A percentile compares a stretch with the other conserved stretches of the same genome.
phyloP scores from a whole-genome alignment of 768 basidiomycete species.

The Mycena crocata region DNA sequence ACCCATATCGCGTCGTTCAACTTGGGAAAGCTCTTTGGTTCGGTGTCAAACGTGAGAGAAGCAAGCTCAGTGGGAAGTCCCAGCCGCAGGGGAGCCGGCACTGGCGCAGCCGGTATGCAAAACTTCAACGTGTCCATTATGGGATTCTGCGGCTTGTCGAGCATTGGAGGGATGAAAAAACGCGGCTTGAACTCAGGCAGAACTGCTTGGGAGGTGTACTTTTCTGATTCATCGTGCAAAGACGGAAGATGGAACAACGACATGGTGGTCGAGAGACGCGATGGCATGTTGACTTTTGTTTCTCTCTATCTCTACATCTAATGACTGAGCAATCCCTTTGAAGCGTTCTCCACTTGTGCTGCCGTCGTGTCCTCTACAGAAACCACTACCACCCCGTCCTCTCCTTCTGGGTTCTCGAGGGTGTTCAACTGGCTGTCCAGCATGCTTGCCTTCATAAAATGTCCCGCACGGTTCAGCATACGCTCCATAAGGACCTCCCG shows the following conservation, averaged over 20 bases:
- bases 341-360: conserved; percentile 66
- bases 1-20: conserved; percentile 27
- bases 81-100: conserved; percentile 29
- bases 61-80: conserved; percentile 46
- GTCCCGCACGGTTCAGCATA: conserved; percentile 72
- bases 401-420: conserved; percentile 76
- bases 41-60: conserved; percentile 32
- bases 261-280: neutral
- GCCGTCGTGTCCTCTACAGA: conserved; percentile 62
- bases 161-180: conserved; percentile 75
- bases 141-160: conserved; percentile 83
- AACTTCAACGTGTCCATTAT: conserved; percentile 70
- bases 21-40: neutral
- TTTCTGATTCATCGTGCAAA: conserved; percentile 27
- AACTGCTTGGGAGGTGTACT: conserved; percentile 33
- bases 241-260: conserved; percentile 19
- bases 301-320: neutral
- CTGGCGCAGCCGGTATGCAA: conserved; percentile 4
- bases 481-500: conserved; percentile 67
- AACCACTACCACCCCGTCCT: conserved; percentile 77
- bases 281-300: neutral
- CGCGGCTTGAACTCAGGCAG: conserved; percentile 55
- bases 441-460: conserved; percentile 90
- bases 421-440: conserved; percentile 81
- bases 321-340: neutral